Base-by-base conservation (phyloP, 192 early-diverging fungal species). In the Entrophospora sp. region DNA sequence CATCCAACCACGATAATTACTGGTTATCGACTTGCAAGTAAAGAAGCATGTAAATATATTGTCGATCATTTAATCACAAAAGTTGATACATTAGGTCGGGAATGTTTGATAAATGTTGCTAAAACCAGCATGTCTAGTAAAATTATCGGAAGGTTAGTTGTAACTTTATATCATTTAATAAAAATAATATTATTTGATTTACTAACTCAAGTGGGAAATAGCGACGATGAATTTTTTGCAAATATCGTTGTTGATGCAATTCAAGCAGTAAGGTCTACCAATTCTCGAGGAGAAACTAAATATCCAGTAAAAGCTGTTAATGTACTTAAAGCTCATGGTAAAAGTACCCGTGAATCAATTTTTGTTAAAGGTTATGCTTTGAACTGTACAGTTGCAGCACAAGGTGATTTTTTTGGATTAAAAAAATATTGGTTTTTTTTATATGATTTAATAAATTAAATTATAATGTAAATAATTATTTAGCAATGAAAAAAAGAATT, bases 121-220 rank as follows among this genome's bases (percentile, higher is more conserved):
- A 99, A 97, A 81, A 99, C 97, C 24, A 89, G 86, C 64, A 97
- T 99, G 87, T 90, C 91, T 32, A 91, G 89, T 73, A 99, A 99
- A 76, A 96, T 99, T 64, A 91, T 99, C 77, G 95, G 96, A 80
- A 77, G 85, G 83, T 95, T 78, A 67, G 88, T 82, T n/a, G n/a
- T n/a, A n/a, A n/a, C n/a, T n/a, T n/a, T n/a, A n/a, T n/a, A n/a
- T n/a, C n/a, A n/a, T n/a, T n/a, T n/a, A n/a, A n/a, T n/a, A n/a
- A n/a, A n/a, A n/a, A n/a, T n/a, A n/a, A n/a, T n/a, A n/a, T n/a
- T n/a, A n/a, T n/a, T n/a, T 65, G 6, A 40, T 20, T 37, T 27
- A 45, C 34, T 35, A 9, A 3, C 30, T 25, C 24, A 9, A 43
- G 4, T 38, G n/a, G n/a, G n/a, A 24, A 43, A 13, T 70, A 93